These are phyloP conservation scores for Harringtonia lauricola DNA, from an alignment of 2,329 filamentous ascomycete species.

Conservation along the genomic window DNA sequence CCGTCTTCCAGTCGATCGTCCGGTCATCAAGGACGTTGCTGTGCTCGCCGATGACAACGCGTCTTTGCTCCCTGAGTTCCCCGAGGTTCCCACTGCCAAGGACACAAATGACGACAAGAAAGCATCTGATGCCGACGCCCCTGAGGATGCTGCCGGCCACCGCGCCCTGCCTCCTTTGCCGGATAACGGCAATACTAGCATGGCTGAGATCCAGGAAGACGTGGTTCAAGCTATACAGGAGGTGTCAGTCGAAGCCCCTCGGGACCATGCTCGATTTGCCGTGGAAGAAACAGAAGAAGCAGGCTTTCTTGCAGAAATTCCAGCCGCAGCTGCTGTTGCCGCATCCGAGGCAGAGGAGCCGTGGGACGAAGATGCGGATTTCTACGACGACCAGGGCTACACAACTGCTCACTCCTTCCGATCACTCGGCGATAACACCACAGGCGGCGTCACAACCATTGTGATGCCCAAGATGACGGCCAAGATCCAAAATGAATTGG, in stretches of 20 bases:
- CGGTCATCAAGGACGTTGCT: constrained; percentile 2
- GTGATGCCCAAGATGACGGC: constrained; percentile 63
- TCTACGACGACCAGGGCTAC: constrained; percentile 57
- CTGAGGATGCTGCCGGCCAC: too few relatives aligned
- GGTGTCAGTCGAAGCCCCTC: background rate
- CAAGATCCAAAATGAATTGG: constrained; percentile 62
- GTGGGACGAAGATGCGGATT: constrained; percentile 69
- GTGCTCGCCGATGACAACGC: constrained; percentile 1
- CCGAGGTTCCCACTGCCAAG: constrained; percentile 17
- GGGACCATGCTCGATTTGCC: background rate
- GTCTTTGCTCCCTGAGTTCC: background rate
- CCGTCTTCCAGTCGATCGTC: constrained; percentile 9
- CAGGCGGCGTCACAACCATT: constrained; percentile 41
- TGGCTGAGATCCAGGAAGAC: too few relatives aligned
- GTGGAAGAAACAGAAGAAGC: background rate
- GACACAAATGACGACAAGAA: background rate
- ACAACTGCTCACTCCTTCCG: constrained; percentile 66
- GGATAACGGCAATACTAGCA: too few relatives aligned
- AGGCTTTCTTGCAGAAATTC: constrained; percentile 6
- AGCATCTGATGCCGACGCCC: too few relatives aligned
- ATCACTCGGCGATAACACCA: constrained; percentile 57
- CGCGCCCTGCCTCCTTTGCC: too few relatives aligned
- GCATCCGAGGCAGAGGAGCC: constrained; percentile 54
- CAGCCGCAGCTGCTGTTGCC: constrained; percentile 1
- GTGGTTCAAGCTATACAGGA: too few relatives aligned